A percentile compares a stretch with the other conserved stretches of the same genome.
phyloP scores from a whole-genome alignment of 1,284 basidiomycete genomes.

The Ustilago loliicola region DNA sequence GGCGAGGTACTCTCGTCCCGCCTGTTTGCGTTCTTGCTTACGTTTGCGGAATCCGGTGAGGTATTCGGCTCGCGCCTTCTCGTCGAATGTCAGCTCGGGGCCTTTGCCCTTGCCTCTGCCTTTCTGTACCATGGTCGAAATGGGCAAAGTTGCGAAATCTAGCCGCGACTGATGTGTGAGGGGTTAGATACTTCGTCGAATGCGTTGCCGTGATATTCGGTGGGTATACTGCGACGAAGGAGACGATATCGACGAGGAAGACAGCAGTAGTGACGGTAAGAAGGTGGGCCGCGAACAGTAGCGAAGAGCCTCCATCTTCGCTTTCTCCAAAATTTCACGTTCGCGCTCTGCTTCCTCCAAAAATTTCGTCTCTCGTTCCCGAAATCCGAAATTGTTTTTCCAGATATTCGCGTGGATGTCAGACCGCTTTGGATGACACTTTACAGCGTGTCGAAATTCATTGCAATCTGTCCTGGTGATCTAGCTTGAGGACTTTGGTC shows the following conservation, averaged over 20 bases:
- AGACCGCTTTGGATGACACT: background rate
- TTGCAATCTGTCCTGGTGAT: too few species aligned
- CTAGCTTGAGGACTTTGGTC: too few species aligned
- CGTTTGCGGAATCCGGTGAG: conserved; percentile 69
- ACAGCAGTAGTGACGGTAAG: background rate
- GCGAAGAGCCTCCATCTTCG: background rate
- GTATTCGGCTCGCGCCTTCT: conserved; percentile 63
- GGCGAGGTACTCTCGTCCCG: conserved; percentile 57
- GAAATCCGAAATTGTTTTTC: conserved; percentile 4
- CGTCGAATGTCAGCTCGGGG: conserved; percentile 63
- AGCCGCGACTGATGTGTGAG: background rate
- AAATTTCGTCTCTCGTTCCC: background rate
- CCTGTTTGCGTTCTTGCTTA: conserved; percentile 65
- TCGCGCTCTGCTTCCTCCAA: conserved; percentile 4
- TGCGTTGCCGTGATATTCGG: background rate
- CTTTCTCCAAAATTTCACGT: background rate
- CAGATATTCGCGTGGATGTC: background rate
- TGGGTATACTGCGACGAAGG: conserved; percentile 8
- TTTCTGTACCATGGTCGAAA: background rate
- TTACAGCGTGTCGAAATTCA: background rate
- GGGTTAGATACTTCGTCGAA: background rate
- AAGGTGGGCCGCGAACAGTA: too few species aligned
- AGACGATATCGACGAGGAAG: background rate
- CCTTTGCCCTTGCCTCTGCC: conserved; percentile 43
- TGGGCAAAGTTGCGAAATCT: too few species aligned